Evolutionary conservation across 176 grass and related monocot species (phyloP).

Genomic region (Cenchrus purpureus): DNA sequence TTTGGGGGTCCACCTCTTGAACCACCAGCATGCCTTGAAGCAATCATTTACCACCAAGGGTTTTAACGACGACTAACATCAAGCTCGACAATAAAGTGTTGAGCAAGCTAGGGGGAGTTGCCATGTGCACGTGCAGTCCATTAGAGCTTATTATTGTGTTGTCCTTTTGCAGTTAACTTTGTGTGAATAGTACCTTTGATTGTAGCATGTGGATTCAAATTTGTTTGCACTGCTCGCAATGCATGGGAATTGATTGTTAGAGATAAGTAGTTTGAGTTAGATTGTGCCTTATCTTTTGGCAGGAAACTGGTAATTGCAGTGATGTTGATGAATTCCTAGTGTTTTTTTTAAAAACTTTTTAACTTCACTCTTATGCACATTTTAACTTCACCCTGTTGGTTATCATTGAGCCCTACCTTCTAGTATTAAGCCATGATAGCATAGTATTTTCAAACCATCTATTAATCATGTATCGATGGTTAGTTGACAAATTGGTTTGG

Average conservation of each 20-base stretch:
- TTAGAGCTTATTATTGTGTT: neutral
- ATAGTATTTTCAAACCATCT: neutral
- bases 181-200: neutral
- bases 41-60: neutral
- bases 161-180: neutral
- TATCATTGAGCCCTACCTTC: neutral
- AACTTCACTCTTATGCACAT: neutral
- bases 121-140: neutral
- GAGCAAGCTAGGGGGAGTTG: neutral
- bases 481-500: neutral
- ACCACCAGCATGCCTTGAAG: neutral
- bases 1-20: neutral
- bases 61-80: neutral
- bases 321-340: neutral
- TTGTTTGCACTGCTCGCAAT: neutral
- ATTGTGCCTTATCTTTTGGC: neutral
- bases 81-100: neutral
- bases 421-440: neutral
- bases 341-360: neutral
- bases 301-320: neutral
- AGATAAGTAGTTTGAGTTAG: neutral
- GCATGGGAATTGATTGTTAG: neutral
- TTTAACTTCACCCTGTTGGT: neutral
- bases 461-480: neutral
- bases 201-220: neutral